Evolutionary conservation across 1,284 basidiomycete species (phyloP), one percentile per base, ranked within the genome.

Genomic region (Grifola frondosa): DNA sequence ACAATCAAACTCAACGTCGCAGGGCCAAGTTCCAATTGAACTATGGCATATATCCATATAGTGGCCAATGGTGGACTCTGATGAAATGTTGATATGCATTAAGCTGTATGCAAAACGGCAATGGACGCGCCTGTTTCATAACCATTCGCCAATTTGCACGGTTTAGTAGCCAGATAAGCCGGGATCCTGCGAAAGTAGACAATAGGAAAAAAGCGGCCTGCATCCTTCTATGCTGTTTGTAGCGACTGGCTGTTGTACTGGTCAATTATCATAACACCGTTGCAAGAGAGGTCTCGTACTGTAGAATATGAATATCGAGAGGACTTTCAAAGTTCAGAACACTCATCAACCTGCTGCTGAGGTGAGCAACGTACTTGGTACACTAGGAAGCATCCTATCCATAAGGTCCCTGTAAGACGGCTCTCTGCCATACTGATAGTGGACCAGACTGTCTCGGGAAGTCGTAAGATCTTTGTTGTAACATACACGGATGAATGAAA

Each of bases 61-160:
- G 86, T 88, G 5, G 81, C 81, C 31, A 89, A 64, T 16, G 88
- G 83, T 16, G 87, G 86, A 49, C 76, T 76, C 87, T 90, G 53
- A 13, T 35, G 25, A 22, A 15, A 12, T 8, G 25, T 15, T 24
- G 37, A 35, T 28, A 33, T 17, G 37, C 16, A 32, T 17, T 9
- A n/a, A 23, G 12, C 44, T n/a, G 25, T 29, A 26, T 45, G 11
- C 1, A n/a, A 42, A 15, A 23, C 22, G 41, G 6, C 6, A n/a
- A 28, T 15, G 12, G 8, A 58, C 67, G 38, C 48, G 86, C 88
- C 75, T 90, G 86, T 30, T 73, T 73, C 70, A 90, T 87, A 49
- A 84, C 84, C 23, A 74, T 70, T 23, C 74, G 52, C 80, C 83
- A 89, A 6, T 76, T 75, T 15, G 75, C 78, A 30, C 69, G 70